These are phyloP conservation scores for Acidomyces sp. DNA, from an alignment of 495 filamentous ascomycete genomes.

Conservation along the genomic window DNA sequence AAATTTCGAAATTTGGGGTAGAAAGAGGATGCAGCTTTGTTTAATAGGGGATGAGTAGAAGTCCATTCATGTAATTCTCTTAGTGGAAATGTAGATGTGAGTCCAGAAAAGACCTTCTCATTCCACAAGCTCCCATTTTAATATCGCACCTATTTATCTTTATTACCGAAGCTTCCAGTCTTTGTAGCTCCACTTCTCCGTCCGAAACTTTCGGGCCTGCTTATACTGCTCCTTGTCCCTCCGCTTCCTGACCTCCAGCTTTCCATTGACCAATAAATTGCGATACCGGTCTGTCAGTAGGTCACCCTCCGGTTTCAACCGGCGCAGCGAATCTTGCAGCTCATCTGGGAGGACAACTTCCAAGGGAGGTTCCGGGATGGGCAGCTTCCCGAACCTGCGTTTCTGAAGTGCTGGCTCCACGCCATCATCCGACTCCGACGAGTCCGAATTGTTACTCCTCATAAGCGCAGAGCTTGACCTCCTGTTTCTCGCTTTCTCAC, in stretches of 20 bases:
- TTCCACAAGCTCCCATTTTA: too few relatives aligned
- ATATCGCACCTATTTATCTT: too few relatives aligned
- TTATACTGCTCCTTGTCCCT: slow-evolving; percentile 62
- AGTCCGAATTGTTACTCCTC: slow-evolving; percentile 34
- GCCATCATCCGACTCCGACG: slow-evolving; percentile 36
- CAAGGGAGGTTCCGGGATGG: slow-evolving; percentile 59
- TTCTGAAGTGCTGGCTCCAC: slow-evolving; percentile 52
- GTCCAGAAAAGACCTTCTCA: too few relatives aligned
- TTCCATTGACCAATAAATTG: slow-evolving; percentile 74
- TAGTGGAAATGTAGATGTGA: too few relatives aligned
- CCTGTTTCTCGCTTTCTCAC: slow-evolving; percentile 33
- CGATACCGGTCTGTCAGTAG: slow-evolving; percentile 83
- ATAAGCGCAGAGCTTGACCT: slow-evolving; percentile 19
- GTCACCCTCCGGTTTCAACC: slow-evolving; percentile 89
- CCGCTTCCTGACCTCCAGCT: slow-evolving; percentile 68
- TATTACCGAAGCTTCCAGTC: slow-evolving; percentile 52
- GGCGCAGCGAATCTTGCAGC: slow-evolving; percentile 74
- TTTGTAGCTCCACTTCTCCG: slow-evolving; percentile 95
- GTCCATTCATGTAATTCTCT: too few relatives aligned
- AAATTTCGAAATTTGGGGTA: too few relatives aligned
- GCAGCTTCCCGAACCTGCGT: slow-evolving; percentile 55
- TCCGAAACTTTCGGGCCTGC: slow-evolving; percentile 61
- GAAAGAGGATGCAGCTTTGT: too few relatives aligned
- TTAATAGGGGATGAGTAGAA: too few relatives aligned
- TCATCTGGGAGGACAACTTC: slow-evolving; percentile 90